Base-by-base conservation (phyloP, 306 rosid species). In the Abrus pulchellus region DNA sequence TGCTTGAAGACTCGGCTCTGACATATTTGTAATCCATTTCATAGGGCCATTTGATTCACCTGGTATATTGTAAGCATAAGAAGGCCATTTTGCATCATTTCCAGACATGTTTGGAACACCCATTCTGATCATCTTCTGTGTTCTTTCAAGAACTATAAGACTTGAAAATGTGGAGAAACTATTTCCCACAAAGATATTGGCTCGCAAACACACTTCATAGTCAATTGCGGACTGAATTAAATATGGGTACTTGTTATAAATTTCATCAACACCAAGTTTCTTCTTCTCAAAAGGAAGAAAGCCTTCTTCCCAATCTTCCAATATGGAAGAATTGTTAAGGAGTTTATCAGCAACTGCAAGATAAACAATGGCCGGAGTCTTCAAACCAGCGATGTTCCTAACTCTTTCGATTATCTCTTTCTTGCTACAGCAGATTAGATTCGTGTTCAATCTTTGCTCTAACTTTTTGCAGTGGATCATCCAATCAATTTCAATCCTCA, bases 401-500 rank as follows among this genome's bases (percentile, higher is more conserved):
- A 93, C 97, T 84, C 95, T 90, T 75, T 88, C 87, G 68, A 86
- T 76, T 59, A 94, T 90, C 90, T 94, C 97, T 66, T 84, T 88
- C 75, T 83, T 92, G 92, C 94, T 86, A 38, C 98, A 89, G 60
- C 98, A 94, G 33, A 94, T 94, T 79, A 90, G 88, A 44, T 54
- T 84, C 20, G 90, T 82, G 80, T 90, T 92, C 75, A 67, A 71
- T 81, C 96, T 86, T 68, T 83, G 91, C 88, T 94, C 94, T 54
- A 88, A 52, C 48, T 94, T 92, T 79, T 90, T 90, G 75, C 98
- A 94, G 54, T 94, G 98, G 63, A 94, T 92, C 97, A 94, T 91
- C 98, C 98, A 94, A 28, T 92, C 98, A 80, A 91, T 88, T 71
- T 94, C 98, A 64, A 94, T 85, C 85, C 98, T 89, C 98, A 94